Conservation (phyloP, 495 filamentous ascomycete genomes). For the Amphirosellinia nigrospora region DNA sequence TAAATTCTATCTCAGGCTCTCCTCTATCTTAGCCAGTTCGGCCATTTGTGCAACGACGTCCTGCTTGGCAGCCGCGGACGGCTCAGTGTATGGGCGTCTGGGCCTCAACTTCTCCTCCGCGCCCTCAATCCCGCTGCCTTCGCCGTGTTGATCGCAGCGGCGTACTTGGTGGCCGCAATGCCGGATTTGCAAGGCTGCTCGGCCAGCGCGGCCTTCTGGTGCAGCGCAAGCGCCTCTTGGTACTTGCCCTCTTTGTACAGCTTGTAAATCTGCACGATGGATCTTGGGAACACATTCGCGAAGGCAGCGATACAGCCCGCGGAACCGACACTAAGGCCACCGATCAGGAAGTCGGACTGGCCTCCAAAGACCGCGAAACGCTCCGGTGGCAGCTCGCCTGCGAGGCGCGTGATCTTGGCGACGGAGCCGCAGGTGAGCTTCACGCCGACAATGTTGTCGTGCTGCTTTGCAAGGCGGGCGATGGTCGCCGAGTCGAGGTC, state of each 20-base stretch:
- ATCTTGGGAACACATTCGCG: slow-evolving; percentile 68
- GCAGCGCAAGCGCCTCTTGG: slow-evolving; percentile 61
- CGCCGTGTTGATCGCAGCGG: slow-evolving; percentile 61
- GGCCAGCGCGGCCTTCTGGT: slow-evolving; percentile 53
- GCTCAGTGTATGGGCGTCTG: slow-evolving; percentile 63
- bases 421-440: slow-evolving; percentile 75
- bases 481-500: slow-evolving; percentile 71
- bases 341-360: slow-evolving; percentile 73
- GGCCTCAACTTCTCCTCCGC: slow-evolving; percentile 62
- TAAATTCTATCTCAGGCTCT: slow-evolving; percentile 29
- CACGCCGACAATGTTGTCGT: slow-evolving; percentile 61
- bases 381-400: slow-evolving; percentile 58
- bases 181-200: slow-evolving; percentile 66
- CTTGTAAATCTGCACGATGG: slow-evolving; percentile 59
- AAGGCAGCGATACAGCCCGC: slow-evolving; percentile 72
- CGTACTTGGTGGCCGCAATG: slow-evolving; percentile 71
- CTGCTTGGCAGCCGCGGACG: slow-evolving; percentile 54
- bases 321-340: slow-evolving; percentile 63
- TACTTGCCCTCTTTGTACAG: slow-evolving; percentile 56
- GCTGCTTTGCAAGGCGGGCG: slow-evolving; percentile 53
- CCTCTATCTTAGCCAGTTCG: slow-evolving; percentile 57
- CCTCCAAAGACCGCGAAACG: slow-evolving; percentile 72
- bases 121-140: slow-evolving; percentile 60
- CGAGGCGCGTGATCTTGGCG: slow-evolving; percentile 61
- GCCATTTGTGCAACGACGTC: slow-evolving; percentile 56